Percentiles rank a stretch among this genome's conserved stretches.
These are phyloP conservation scores for Xylaria sp. DNA, from an alignment of 2,329 filamentous ascomycete genomes.

Conservation along the genomic window DNA sequence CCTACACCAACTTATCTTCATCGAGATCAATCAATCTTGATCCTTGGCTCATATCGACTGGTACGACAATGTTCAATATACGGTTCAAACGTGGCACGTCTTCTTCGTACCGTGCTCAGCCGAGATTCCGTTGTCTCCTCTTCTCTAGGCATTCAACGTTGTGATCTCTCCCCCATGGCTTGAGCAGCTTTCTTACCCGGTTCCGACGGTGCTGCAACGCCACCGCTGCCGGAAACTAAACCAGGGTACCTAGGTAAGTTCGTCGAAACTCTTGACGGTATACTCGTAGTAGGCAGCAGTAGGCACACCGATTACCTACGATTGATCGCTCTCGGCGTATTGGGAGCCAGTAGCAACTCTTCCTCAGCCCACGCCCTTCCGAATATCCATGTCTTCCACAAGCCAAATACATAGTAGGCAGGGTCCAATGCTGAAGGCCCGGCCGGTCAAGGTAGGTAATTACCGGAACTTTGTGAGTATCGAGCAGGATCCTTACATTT, in stretches of 20 bases:
- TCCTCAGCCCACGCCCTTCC: not conserved
- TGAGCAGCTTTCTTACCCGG: conserved; percentile 4
- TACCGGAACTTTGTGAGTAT: not conserved
- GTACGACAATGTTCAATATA: not conserved
- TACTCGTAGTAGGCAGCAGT: not conserved
- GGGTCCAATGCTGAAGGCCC: not conserved
- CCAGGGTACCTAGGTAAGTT: conserved; percentile 1
- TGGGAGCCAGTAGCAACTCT: conserved; percentile 7
- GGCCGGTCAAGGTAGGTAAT: not conserved
- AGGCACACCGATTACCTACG: too few species aligned
- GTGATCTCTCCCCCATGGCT: not conserved
- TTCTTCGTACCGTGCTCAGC: not conserved
- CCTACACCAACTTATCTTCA: not conserved
- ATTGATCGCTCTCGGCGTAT: not conserved
- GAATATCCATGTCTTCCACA: conserved; percentile 6
- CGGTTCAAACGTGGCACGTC: conserved; percentile 13
- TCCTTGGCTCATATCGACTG: conserved; percentile 1
- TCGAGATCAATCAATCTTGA: conserved; percentile 2
- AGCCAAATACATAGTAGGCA: conserved; percentile 9
- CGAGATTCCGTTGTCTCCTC: conserved; percentile 12
- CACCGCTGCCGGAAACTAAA: conserved; percentile 13
- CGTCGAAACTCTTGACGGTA: not conserved
- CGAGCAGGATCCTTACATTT: not conserved
- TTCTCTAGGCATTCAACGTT: not conserved
- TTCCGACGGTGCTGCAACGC: conserved; percentile 15